Evolutionary conservation across 495 filamentous ascomycete species (phyloP).

Genomic region (Penicillium pancosmium): DNA sequence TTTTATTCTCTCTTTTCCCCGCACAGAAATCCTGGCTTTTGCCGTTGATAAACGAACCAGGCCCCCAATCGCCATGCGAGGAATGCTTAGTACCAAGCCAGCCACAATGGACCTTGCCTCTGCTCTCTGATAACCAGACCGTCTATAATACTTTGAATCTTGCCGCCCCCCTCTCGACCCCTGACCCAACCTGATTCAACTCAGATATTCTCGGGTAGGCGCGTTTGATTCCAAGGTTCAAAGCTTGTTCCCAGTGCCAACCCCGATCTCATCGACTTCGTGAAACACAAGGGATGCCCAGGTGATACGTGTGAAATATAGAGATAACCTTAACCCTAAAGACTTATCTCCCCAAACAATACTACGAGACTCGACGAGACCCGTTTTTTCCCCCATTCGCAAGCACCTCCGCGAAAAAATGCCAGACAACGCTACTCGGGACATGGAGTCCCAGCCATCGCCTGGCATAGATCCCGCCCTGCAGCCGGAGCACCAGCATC

Average conservation of each 20-base stretch:
- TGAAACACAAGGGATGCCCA: neutral
- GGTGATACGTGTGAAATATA: neutral
- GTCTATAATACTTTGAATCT: neutral
- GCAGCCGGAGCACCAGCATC: slow-evolving; percentile 43
- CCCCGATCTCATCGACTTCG: neutral
- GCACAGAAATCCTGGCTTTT: slow-evolving; percentile 9
- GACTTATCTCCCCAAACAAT: neutral
- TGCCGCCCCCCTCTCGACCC: neutral
- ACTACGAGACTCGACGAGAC: neutral
- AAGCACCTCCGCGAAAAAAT: neutral
- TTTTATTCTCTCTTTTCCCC: slow-evolving; percentile 10
- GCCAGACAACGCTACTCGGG: slow-evolving; percentile 1
- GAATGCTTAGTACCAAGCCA: slow-evolving; percentile 15
- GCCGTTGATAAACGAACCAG: slow-evolving; percentile 14
- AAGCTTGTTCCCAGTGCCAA: neutral
- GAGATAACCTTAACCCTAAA: neutral
- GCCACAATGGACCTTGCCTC: slow-evolving; percentile 12
- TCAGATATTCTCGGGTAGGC: neutral
- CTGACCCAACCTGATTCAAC: slow-evolving; percentile 1
- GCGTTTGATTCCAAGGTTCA: no score
- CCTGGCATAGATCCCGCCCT: slow-evolving; percentile 22
- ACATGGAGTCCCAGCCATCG: neutral
- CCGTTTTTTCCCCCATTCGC: neutral
- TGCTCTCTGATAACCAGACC: slow-evolving; percentile 10
- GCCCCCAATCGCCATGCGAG: slow-evolving; percentile 7